Evolutionary conservation across 2,329 filamentous ascomycete genomes (phyloP), one percentile per base, ranked within the genome.

Genomic region (Arthrobotrys sphaeroides): DNA sequence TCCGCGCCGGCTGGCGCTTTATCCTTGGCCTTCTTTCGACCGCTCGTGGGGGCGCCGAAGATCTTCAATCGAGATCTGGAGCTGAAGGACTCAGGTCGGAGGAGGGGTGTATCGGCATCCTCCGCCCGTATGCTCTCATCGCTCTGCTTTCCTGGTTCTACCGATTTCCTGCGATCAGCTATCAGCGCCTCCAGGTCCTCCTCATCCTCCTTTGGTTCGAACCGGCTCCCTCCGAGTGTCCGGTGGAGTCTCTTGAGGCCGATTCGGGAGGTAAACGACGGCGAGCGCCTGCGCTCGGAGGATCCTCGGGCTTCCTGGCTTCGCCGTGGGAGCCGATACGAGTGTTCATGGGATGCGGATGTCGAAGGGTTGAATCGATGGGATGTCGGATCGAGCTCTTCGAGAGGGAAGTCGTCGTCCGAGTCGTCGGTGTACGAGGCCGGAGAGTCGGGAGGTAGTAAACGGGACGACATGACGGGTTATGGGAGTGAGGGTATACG

Each of bases 331-430:
- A 79, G 55, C 9, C 73, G 57, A 13, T 75, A 73, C 28, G 72
- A 77, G 53, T 70, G 64, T 18, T 61, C 57, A 49, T 70, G 74
- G 13, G 64, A 64, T 24, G 64, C 64, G 5, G 72, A 75, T 26
- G 67, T 65, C 10, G 68, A 68, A 78, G 73, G 61, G 64, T 80
- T 33, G 79, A 78, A 49, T 73, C 80, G 40, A 78, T 73, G 61
- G 80, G 73, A 82, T 69, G 81, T 81, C 66, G 91, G 91, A 81
- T 94, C 91, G 78, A 95, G 89, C 85, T 94, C 92, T 80, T 92
- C 87, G 79, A 93, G 86, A 80, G 94, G 90, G 80, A 95, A 85
- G 77, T 92, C 90, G 81, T 94, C 91, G 77, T 77, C 84, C 57
- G 90, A 92, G 82, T 94, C 91, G 81, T 89, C 85, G 80, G 85